Conservation (phyloP, 169 alveolate species). For the Cryptosporidium sp. region DNA sequence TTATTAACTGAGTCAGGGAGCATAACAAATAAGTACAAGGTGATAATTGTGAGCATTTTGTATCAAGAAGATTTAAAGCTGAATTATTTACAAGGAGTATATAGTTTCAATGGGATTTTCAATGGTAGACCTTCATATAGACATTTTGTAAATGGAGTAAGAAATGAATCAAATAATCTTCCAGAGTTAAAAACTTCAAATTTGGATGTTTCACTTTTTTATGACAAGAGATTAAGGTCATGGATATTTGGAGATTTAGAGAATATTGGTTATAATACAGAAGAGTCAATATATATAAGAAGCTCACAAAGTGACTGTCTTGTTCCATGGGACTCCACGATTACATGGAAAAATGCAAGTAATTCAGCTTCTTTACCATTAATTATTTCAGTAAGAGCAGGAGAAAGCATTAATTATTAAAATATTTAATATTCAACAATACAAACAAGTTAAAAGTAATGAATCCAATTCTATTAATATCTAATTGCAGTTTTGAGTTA, state of each 20-base stretch:
- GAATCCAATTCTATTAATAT: not conserved
- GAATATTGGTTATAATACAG: conserved; percentile 33
- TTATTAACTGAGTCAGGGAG: not conserved
- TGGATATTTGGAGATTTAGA: conserved; percentile 70
- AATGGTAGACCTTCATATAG: conserved; percentile 65
- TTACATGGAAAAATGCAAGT: conserved; percentile 27
- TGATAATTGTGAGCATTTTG: conserved; percentile 44
- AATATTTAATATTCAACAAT: not conserved
- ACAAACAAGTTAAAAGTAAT: not conserved
- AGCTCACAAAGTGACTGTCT: conserved; percentile 55
- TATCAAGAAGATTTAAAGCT: conserved; percentile 19
- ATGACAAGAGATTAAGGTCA: conserved; percentile 36
- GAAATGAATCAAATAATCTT: conserved; percentile 2
- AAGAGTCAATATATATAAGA: conserved; percentile 30
- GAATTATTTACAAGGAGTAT: conserved; percentile 41
- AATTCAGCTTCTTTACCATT: conserved; percentile 3
- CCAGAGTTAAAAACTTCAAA: not conserved
- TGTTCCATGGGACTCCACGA: conserved; percentile 72
- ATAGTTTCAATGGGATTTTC: conserved; percentile 49
- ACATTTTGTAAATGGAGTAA: conserved; percentile 43
- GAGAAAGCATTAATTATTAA: conserved; percentile 1
- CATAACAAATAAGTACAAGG: conserved; percentile 22
- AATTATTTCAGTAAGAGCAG: conserved; percentile 67
- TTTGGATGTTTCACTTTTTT: conserved; percentile 31
- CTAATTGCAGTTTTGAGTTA: not conserved